A percentile compares a stretch with the other conserved stretches of the same genome.
Conservation (phyloP, 192 early-diverging fungal genomes). For the Linnemannia hyalina region DNA sequence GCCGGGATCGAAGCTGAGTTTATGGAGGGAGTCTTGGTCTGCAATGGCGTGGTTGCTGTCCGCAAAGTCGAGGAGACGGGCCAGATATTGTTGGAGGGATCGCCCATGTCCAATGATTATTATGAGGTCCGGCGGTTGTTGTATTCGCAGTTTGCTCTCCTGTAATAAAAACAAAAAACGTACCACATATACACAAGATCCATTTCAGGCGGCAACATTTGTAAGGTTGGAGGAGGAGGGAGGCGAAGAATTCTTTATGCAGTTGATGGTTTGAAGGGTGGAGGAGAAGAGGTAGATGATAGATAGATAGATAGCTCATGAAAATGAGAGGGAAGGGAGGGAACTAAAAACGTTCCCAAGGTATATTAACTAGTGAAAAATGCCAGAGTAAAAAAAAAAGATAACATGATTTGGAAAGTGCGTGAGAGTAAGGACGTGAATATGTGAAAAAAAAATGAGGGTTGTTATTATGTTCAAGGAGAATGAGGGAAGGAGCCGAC, state of each 20-base stretch:
- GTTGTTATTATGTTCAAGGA: not conserved
- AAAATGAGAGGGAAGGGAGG: not conserved
- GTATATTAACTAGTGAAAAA: no score
- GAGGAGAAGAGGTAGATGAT: no score
- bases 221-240: no score
- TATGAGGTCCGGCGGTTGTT: slow-evolving; percentile 77
- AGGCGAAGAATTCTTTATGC: no score
- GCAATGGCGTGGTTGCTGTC: slow-evolving; percentile 82
- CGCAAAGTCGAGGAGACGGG: slow-evolving; percentile 60
- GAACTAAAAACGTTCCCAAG: no score
- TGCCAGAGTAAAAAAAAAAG: no score
- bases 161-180: slow-evolving; percentile 59
- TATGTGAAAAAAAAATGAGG: not conserved
- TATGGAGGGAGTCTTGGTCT: slow-evolving; percentile 86
- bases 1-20: slow-evolving; percentile 88
- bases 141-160: slow-evolving; percentile 80
- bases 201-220: no score
- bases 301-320: no score
- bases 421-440: not conserved
- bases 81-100: slow-evolving; percentile 37
- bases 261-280: no score
- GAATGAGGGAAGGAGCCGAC: not conserved
- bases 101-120: slow-evolving; percentile 72
- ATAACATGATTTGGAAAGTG: not conserved
- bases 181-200: not conserved